These are phyloP conservation scores for Amniculicola lignicola DNA, from an alignment of 495 filamentous ascomycete species.

Conservation along the genomic window DNA sequence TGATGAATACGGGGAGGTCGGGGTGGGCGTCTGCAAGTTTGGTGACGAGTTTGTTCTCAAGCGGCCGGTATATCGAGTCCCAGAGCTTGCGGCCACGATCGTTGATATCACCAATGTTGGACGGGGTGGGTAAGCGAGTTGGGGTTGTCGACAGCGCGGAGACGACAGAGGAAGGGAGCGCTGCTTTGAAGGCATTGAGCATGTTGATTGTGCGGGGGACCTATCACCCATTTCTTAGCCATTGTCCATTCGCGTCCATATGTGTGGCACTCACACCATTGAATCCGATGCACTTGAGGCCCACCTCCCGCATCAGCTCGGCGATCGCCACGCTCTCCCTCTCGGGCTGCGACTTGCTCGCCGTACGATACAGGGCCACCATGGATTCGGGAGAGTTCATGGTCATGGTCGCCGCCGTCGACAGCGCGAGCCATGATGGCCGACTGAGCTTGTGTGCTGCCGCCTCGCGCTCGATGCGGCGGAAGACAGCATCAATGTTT, in stretches of 20 bases:
- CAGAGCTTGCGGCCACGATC: slow-evolving; percentile 60
- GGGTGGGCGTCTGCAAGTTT: slow-evolving; percentile 69
- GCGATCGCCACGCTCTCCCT: slow-evolving; percentile 52
- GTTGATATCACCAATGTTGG: slow-evolving; percentile 53
- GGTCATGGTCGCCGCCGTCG: slow-evolving; percentile 71
- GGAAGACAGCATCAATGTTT: slow-evolving; percentile 59
- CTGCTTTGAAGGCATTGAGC: slow-evolving; percentile 61
- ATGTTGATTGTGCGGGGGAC: slow-evolving; percentile 79
- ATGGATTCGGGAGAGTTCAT: slow-evolving; percentile 70
- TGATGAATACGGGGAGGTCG: slow-evolving; percentile 73
- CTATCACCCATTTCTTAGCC: slow-evolving; percentile 14
- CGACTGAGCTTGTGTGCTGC: slow-evolving; percentile 51
- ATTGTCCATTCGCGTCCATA: background rate
- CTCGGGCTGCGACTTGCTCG: slow-evolving; percentile 37
- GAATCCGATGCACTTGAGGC: slow-evolving; percentile 78
- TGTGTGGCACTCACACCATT: slow-evolving; percentile 52
- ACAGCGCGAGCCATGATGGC: slow-evolving; percentile 63
- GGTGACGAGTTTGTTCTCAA: slow-evolving; percentile 62
- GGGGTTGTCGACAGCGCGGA: slow-evolving; percentile 48
- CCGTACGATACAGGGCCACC: slow-evolving; percentile 52
- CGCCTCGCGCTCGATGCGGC: slow-evolving; percentile 51
- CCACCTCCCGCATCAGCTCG: slow-evolving; percentile 74
- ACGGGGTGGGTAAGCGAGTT: slow-evolving; percentile 47
- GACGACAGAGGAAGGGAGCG: slow-evolving; percentile 50
- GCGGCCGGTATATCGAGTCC: slow-evolving; percentile 69